These are phyloP conservation scores for Metschnikowia lunata DNA, from an alignment of 805 yeast species.

Conservation along the genomic window DNA sequence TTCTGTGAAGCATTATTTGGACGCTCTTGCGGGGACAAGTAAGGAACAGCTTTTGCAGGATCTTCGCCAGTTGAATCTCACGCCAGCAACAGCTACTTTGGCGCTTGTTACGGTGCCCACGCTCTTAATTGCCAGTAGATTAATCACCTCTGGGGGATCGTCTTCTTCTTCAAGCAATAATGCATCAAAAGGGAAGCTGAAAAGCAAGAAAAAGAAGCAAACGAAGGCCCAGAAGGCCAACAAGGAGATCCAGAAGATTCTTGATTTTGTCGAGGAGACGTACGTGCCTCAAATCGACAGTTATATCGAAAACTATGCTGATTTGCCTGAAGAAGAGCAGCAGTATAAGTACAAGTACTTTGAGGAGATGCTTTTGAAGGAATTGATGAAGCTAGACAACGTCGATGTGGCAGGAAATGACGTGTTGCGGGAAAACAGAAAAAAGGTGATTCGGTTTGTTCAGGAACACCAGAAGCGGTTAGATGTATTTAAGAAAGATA, in stretches of 20 bases:
- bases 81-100: constrained; percentile 33
- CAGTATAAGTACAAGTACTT: constrained; percentile 52
- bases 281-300: constrained; percentile 31
- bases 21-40: constrained; percentile 12
- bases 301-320: constrained; percentile 11
- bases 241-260: constrained; percentile 33
- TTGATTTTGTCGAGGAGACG: constrained; percentile 36
- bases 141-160: constrained; percentile 8
- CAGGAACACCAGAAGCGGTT: constrained; percentile 56
- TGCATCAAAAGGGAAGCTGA: constrained; percentile 12
- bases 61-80: constrained; percentile 24
- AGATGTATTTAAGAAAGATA: constrained; percentile 44
- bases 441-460: constrained; percentile 52
- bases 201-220: constrained; percentile 33
- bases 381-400: constrained; percentile 62
- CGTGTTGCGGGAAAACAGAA: constrained; percentile 53
- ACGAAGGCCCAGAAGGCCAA: constrained; percentile 40
- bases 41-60: constrained; percentile 28
- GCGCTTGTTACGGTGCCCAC: constrained; percentile 29
- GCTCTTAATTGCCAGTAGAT: constrained; percentile 20
- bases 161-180: constrained; percentile 4
- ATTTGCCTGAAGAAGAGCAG: constrained; percentile 17
- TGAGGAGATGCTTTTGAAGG: constrained; percentile 65
- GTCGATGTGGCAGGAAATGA: constrained; percentile 51
- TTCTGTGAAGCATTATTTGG: constrained; percentile 11